Conservation (phyloP, 495 filamentous ascomycete species). For the Glutinoglossum americanum region DNA sequence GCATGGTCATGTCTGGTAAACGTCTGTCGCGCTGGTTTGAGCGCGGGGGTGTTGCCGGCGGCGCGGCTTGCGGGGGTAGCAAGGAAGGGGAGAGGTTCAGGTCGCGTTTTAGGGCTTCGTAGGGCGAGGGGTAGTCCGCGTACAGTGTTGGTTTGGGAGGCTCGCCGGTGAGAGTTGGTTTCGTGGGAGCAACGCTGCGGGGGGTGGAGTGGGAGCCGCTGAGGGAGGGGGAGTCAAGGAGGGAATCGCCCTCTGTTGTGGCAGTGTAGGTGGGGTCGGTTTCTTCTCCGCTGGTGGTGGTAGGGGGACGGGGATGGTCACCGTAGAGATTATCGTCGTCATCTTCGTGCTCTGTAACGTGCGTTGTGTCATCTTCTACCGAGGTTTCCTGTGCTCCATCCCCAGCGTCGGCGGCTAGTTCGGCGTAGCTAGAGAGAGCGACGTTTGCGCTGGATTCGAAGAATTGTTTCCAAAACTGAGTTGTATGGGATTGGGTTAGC, state of each 20-base stretch:
- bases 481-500: not conserved
- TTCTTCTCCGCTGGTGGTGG: conserved; percentile 2
- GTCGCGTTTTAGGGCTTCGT: conserved; percentile 40
- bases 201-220: conserved; percentile 17
- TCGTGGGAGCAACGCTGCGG: conserved; percentile 4
- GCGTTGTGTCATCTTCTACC: conserved; percentile 24
- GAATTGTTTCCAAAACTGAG: conserved; percentile 98
- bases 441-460: conserved; percentile 97
- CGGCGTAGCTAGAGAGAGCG: conserved; percentile 88
- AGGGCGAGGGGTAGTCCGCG: conserved; percentile 45
- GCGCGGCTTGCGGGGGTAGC: conserved; percentile 9
- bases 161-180: conserved; percentile 4
- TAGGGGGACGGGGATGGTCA: conserved; percentile 3
- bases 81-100: conserved; percentile 3
- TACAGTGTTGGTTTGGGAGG: conserved; percentile 26
- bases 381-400: conserved; percentile 20
- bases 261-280: conserved; percentile 4
- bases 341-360: conserved; percentile 7
- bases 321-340: conserved; percentile 13
- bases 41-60: conserved; percentile 19
- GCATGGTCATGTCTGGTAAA: conserved; percentile 34
- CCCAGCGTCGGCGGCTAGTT: conserved; percentile 32
- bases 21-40: conserved; percentile 19
- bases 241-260: conserved; percentile 26
- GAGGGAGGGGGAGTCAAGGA: conserved; percentile 30